Base-by-base conservation (phyloP, 805 yeast species). In the Monosporozyma aerobia region DNA sequence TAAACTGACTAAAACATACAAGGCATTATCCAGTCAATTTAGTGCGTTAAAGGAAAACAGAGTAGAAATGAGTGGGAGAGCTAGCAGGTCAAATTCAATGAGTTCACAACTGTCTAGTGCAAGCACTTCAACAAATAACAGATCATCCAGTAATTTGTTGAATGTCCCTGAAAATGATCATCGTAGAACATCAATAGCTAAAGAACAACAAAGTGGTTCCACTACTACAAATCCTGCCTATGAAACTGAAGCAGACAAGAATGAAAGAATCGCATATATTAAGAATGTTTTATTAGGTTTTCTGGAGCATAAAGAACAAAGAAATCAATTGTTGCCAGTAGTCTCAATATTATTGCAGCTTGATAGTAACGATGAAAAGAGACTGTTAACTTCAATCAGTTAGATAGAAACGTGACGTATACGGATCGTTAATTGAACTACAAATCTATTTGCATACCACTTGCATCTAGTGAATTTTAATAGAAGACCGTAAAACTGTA, bases 241-340 rank as follows among this genome's bases (percentile, higher is more conserved):
- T 4, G 56, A 43, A 7, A 22, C 58, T 3, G 59, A 57, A 30
- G 54, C 60, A 13, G 69, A 65, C n/a, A 53, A 60, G 35, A 72
- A 69, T 47, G 70, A 67, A 27, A 85, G 81, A 59, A 74, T 84
- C 22, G 87, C 95, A 11, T 92, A 92, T 64, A 76, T 90, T 50
- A 87, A 87, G 66, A 94, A 94, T 64, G 97, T 92, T 2, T 68
- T 92, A n/a, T 71, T 92, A 2, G 97, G 97, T 2, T 94, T 86
- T 65, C 69, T 94, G 51, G 97, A 90, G 63, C 96, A 87, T 64
- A 86, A 79, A 62, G 99, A 92, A n/a, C 97, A 90, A 68, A 76
- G 98, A 54, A 81, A 76, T 30, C 88, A 83, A 65, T 75, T 92
- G 44, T 71, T 94, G 33, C 97, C 98, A 0, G 98, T 94, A 6